Evolutionary conservation across 139 green algal species (phyloP).

Genomic region (Pleodorina starrii): DNA sequence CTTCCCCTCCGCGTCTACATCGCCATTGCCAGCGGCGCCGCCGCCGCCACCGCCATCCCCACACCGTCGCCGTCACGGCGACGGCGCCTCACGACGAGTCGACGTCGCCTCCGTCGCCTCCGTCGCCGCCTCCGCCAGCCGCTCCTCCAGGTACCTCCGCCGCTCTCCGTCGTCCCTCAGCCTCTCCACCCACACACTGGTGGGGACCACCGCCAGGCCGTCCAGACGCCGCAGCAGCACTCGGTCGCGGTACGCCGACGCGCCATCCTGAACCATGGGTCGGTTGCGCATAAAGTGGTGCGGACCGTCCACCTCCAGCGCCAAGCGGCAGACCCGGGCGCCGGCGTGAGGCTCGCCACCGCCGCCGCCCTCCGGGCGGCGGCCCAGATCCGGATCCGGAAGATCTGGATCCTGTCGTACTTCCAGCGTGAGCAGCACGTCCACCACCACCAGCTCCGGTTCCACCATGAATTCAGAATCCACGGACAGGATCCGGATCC

Average conservation of each 20-base stretch:
- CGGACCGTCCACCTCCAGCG: conserved; percentile 32
- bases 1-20: not conserved
- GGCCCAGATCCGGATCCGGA: not conserved
- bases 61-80: not conserved
- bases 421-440: conserved; percentile 3
- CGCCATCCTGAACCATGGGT: not conserved
- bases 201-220: not conserved
- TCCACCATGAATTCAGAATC: conserved; percentile 5
- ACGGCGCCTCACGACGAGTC: no score
- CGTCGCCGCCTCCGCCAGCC: conserved; percentile 2
- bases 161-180: not conserved
- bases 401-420: not conserved
- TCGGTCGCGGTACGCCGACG: not conserved
- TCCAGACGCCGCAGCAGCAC: not conserved
- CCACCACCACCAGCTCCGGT: not conserved
- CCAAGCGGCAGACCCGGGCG: not conserved
- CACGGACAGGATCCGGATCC: not conserved
- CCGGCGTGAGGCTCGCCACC: not conserved
- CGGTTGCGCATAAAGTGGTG: conserved; percentile 39
- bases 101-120: not conserved
- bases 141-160: not conserved
- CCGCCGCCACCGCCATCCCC: not conserved
- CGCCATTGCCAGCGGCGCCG: not conserved
- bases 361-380: not conserved
- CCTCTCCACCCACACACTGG: not conserved